Evolutionary conservation across 23 red algal species (phyloP).

Genomic region (Porphyridium purpureum): DNA sequence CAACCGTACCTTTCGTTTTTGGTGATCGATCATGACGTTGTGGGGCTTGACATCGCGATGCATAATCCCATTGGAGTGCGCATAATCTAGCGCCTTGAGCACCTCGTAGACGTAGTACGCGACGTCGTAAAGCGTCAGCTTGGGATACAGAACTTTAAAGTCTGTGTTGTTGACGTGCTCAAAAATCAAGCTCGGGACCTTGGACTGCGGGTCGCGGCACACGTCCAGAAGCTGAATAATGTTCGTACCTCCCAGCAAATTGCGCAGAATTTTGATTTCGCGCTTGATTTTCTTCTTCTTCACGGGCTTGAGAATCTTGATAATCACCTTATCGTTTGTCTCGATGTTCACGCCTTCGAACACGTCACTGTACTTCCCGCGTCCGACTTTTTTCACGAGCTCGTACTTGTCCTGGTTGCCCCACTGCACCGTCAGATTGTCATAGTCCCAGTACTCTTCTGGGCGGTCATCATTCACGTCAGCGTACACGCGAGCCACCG

Average conservation of each 20-base stretch:
- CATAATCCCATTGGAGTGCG: conserved; percentile 91
- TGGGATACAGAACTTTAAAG: conserved; percentile 93
- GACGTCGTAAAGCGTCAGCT: conserved; percentile 64
- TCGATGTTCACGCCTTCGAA: conserved; percentile 87
- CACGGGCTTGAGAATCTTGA: conserved; percentile 98
- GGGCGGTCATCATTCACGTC: conserved; percentile 70
- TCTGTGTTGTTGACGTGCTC: conserved; percentile 96
- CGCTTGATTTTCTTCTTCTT: conserved; percentile 99
- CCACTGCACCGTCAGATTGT: conserved; percentile 75
- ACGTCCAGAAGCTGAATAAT: conserved; percentile 87
- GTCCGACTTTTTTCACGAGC: conserved; percentile 88
- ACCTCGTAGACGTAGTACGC: conserved; percentile 94
- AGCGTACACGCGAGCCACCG: conserved; percentile 61
- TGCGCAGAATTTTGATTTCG: conserved; percentile 96
- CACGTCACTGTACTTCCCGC: conserved; percentile 97
- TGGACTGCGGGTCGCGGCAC: conserved; percentile 82
- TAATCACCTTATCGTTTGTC: conserved; percentile 56
- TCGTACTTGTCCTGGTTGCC: conserved; percentile 79
- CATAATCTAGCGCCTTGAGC: conserved; percentile 80
- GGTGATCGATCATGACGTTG: conserved; percentile 90
- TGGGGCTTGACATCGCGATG: conserved; percentile 99
- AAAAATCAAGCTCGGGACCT: conserved; percentile 88
- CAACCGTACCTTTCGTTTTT: conserved; percentile 46
- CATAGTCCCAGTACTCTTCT: conserved; percentile 94
- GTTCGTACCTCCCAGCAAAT: conserved; percentile 84